Evolutionary conservation across 2,329 filamentous ascomycete species (phyloP).

Genomic region (Aspergillus sojae): DNA sequence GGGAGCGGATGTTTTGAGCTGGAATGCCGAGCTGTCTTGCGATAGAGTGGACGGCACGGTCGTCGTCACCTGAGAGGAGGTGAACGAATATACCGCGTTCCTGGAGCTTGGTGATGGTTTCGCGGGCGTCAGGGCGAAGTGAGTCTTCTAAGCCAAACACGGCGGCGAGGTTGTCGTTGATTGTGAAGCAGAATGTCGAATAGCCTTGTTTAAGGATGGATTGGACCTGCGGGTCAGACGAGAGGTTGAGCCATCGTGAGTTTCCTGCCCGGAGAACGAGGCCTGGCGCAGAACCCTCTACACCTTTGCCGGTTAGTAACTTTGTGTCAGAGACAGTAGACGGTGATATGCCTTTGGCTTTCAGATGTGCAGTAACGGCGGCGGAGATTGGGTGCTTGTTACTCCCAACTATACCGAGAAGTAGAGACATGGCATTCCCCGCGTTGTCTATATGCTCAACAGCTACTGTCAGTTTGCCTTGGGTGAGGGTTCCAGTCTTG

Average conservation of each 20-base stretch:
- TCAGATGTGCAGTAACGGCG: slow-evolving; percentile 50
- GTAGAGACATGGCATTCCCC: slow-evolving; percentile 22
- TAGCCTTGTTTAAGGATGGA: slow-evolving; percentile 45
- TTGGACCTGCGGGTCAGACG: slow-evolving; percentile 32
- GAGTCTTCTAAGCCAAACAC: slow-evolving; percentile 55
- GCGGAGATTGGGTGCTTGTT: slow-evolving; percentile 57
- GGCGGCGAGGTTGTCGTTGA: slow-evolving; percentile 47
- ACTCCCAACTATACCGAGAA: slow-evolving; percentile 46
- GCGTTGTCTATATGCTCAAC: slow-evolving; percentile 20
- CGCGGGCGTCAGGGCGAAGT: slow-evolving; percentile 53
- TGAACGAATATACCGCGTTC: slow-evolving; percentile 53
- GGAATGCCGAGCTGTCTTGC: slow-evolving; percentile 49
- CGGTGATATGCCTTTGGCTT: slow-evolving; percentile 14
- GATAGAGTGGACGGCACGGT: slow-evolving; percentile 51
- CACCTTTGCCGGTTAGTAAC: slow-evolving; percentile 34
- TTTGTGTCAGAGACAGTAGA: slow-evolving; percentile 24
- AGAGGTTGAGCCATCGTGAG: slow-evolving; percentile 40
- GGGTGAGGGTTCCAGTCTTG: slow-evolving; percentile 77
- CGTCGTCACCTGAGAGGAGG: slow-evolving; percentile 61
- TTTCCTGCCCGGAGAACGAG: slow-evolving; percentile 31
- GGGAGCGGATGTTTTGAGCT: slow-evolving; percentile 42
- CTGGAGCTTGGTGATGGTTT: slow-evolving; percentile 55
- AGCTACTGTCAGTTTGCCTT: slow-evolving; percentile 52
- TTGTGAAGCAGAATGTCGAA: slow-evolving; percentile 60
- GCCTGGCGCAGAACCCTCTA: slow-evolving; percentile 25